Evolutionary conservation across 148 eudicot genomes (phyloP).

Genomic region (Dianthus caryophyllus): DNA sequence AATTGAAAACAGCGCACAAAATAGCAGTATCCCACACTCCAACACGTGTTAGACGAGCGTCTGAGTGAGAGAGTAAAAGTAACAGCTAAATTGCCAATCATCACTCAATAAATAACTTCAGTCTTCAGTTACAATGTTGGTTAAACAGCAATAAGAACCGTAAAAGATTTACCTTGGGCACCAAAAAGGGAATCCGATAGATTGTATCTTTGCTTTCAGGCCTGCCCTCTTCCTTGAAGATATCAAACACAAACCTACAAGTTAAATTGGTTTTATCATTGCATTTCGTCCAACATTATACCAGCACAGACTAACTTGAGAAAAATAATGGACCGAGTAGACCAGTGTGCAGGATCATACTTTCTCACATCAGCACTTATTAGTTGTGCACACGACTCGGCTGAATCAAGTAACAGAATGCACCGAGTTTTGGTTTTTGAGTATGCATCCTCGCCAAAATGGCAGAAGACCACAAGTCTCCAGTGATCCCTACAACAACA

Average conservation of each 20-base stretch:
- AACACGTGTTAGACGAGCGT: too few species aligned
- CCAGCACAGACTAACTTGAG: background rate
- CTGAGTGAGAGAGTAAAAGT: too few species aligned
- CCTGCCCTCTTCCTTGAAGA: slow-evolving; percentile 42
- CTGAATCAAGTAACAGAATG: slow-evolving; percentile 70
- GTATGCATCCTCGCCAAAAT: slow-evolving; percentile 43
- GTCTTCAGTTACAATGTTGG: slow-evolving; percentile 1
- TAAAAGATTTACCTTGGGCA: slow-evolving; percentile 48
- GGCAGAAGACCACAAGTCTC: slow-evolving; percentile 64
- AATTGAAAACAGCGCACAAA: too few species aligned
- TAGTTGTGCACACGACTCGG: slow-evolving; percentile 30
- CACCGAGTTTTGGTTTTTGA: slow-evolving; percentile 41
- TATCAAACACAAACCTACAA: slow-evolving; percentile 56
- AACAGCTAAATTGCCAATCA: too few species aligned
- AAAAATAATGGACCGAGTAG: background rate
- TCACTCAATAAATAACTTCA: too few species aligned
- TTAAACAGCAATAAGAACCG: background rate
- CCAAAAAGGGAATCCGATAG: slow-evolving; percentile 43
- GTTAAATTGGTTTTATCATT: background rate
- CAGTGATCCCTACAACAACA: slow-evolving; percentile 54
- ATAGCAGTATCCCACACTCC: too few species aligned
- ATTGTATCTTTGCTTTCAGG: slow-evolving; percentile 33
- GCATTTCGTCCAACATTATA: slow-evolving; percentile 1
- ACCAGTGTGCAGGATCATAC: slow-evolving; percentile 25
- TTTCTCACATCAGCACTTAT: slow-evolving; percentile 49